phyloP scores from a whole-genome alignment of 2,329 filamentous ascomycete species.

The Gremmenia infestans region DNA sequence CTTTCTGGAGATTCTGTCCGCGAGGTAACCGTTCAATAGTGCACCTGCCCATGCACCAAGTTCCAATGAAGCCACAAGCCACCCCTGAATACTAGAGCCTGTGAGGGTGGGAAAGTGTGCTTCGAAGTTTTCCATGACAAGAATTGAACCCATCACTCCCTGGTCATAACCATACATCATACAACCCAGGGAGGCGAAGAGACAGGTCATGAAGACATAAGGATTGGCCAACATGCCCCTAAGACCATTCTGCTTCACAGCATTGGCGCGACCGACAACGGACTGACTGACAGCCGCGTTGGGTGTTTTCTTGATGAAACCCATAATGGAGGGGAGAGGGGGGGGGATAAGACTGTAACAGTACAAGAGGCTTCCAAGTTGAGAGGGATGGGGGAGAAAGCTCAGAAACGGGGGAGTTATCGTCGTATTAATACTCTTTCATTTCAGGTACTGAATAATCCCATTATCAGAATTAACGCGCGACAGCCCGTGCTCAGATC shows the following conservation, averaged over 20 bases:
- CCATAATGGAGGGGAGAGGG: not conserved
- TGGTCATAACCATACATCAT: constrained; percentile 34
- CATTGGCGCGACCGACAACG: constrained; percentile 35
- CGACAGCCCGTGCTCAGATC: no score
- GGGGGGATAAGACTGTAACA: not conserved
- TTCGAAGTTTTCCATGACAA: constrained; percentile 35
- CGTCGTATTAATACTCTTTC: not conserved
- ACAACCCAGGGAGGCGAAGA: constrained; percentile 28
- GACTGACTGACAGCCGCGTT: constrained; percentile 30
- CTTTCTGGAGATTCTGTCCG: constrained; percentile 47
- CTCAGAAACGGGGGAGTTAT: not conserved
- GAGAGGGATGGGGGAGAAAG: not conserved
- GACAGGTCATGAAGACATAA: constrained; percentile 36
- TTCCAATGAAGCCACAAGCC: constrained; percentile 32
- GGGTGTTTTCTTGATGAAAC: constrained; percentile 1
- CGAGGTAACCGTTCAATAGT: constrained; percentile 44
- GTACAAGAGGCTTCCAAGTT: not conserved
- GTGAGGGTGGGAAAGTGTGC: constrained; percentile 32
- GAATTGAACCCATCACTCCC: constrained; percentile 33
- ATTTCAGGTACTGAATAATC: not conserved
- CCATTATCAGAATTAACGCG: no score
- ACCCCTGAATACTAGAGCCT: constrained; percentile 31
- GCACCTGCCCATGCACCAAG: constrained; percentile 34
- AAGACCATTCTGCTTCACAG: constrained; percentile 35
- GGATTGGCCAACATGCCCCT: constrained; percentile 37